These are phyloP conservation scores for Cinnamomum micranthum DNA, from an alignment of 164 flowering plant species.

Conservation along the genomic window DNA sequence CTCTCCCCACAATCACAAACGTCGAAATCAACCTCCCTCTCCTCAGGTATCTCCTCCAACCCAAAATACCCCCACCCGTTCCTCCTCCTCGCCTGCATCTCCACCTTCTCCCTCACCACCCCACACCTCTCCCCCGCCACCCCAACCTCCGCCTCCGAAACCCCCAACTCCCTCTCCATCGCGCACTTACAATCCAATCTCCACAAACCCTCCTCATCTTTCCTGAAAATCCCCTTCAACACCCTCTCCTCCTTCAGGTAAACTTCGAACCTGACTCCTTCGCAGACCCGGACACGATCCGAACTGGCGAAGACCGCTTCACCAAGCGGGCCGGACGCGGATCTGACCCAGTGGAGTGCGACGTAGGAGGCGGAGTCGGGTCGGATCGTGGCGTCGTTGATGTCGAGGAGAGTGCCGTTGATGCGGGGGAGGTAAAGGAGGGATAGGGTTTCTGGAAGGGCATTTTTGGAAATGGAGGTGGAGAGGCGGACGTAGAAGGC, in stretches of 20 bases:
- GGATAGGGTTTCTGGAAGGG: constrained; percentile 43
- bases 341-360: constrained; percentile 45
- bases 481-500: constrained; percentile 39
- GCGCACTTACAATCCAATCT: constrained; percentile 42
- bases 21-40: constrained; percentile 36
- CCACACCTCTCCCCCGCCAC: constrained; percentile 46
- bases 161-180: constrained; percentile 26
- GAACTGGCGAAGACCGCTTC: constrained; percentile 36
- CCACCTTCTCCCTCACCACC: constrained; percentile 43
- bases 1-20: constrained; percentile 14
- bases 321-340: neutral
- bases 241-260: constrained; percentile 48
- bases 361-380: constrained; percentile 52
- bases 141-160: constrained; percentile 39
- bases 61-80: constrained; percentile 9
- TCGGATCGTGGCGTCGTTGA: constrained; percentile 40
- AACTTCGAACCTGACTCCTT: constrained; percentile 61
- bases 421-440: constrained; percentile 61
- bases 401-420: constrained; percentile 31
- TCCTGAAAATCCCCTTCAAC: constrained; percentile 48
- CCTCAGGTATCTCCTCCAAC: constrained; percentile 81
- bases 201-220: constrained; percentile 39
- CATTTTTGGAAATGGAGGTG: constrained; percentile 3
- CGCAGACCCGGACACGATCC: constrained; percentile 42
- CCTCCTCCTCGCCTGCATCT: constrained; percentile 33